These are phyloP conservation scores for Citrullus colocynthis DNA, from an alignment of 306 rosid species.

Conservation along the genomic window DNA sequence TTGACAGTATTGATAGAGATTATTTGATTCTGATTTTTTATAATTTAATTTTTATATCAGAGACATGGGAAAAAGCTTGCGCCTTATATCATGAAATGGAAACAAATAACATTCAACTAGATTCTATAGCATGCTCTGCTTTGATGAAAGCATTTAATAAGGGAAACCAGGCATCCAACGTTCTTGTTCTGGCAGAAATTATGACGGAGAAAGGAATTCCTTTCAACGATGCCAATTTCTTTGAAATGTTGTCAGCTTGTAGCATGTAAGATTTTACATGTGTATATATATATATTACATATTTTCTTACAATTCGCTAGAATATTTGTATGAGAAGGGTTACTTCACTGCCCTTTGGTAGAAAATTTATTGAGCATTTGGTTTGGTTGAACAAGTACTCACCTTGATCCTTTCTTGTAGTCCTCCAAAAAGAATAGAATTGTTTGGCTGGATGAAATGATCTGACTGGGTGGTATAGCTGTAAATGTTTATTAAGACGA, in stretches of 20 bases:
- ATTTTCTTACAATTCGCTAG: not conserved
- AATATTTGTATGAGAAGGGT: not conserved
- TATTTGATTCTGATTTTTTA: constrained; percentile 8
- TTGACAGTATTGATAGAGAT: constrained; percentile 7
- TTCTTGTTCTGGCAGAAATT: constrained; percentile 50
- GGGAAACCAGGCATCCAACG: constrained; percentile 74
- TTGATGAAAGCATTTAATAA: constrained; percentile 77
- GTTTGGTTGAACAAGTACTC: not conserved
- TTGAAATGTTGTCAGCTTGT: constrained; percentile 87
- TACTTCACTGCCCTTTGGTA: not conserved
- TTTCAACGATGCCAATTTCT: constrained; percentile 56
- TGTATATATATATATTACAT: not conserved
- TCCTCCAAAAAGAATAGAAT: not conserved
- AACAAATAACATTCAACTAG: constrained; percentile 40
- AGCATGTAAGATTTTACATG: constrained; percentile 51
- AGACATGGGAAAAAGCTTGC: constrained; percentile 66
- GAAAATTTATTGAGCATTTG: not conserved
- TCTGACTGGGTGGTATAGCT: not conserved
- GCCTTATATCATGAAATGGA: constrained; percentile 74
- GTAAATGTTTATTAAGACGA: not conserved
- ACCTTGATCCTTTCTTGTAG: not conserved
- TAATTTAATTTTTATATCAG: constrained; percentile 30
- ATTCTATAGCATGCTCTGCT: constrained; percentile 70
- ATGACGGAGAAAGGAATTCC: constrained; percentile 75
- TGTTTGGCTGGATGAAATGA: not conserved